Evolutionary conservation across 2,329 filamentous ascomycete genomes (phyloP).

Genomic region (Anthostomella pinea): DNA sequence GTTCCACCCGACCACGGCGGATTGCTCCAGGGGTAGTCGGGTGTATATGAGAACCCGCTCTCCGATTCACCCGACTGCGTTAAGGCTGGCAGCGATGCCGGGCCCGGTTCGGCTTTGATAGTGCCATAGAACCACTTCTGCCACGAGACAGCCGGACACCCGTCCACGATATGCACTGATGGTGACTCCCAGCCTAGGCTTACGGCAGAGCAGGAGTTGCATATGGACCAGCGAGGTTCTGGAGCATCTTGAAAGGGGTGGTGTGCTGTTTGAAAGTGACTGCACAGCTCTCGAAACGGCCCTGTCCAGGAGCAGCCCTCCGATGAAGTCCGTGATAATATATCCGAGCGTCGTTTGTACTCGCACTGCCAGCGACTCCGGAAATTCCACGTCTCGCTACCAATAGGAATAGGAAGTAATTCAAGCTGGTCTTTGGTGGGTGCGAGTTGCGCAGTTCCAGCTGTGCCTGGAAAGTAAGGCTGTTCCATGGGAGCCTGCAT

Average conservation of each 20-base stretch:
- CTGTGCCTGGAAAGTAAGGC: constrained; percentile 17
- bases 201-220: constrained; percentile 17
- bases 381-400: constrained; percentile 16
- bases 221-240: constrained; percentile 19
- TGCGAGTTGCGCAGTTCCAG: constrained; percentile 5
- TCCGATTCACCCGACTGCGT: constrained; percentile 28
- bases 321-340: constrained; percentile 13
- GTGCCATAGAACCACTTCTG: constrained; percentile 26
- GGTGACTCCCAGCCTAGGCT: constrained; percentile 10
- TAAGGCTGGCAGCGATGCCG: constrained; percentile 11
- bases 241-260: constrained; percentile 18
- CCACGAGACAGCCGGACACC: constrained; percentile 16
- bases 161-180: constrained; percentile 10
- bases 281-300: constrained; percentile 17
- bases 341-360: constrained; percentile 16
- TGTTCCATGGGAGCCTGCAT: constrained; percentile 16
- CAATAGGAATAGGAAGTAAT: constrained; percentile 19
- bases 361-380: constrained; percentile 27
- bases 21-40: constrained; percentile 9
- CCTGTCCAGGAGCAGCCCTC: constrained; percentile 28
- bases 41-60: constrained; percentile 20
- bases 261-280: constrained; percentile 24
- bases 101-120: constrained; percentile 10
- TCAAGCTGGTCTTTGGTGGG: constrained; percentile 5
- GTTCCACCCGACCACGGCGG: constrained; percentile 13